Base-by-base conservation (phyloP, 2,329 filamentous ascomycete genomes). In the Diaporthe citriasiana region DNA sequence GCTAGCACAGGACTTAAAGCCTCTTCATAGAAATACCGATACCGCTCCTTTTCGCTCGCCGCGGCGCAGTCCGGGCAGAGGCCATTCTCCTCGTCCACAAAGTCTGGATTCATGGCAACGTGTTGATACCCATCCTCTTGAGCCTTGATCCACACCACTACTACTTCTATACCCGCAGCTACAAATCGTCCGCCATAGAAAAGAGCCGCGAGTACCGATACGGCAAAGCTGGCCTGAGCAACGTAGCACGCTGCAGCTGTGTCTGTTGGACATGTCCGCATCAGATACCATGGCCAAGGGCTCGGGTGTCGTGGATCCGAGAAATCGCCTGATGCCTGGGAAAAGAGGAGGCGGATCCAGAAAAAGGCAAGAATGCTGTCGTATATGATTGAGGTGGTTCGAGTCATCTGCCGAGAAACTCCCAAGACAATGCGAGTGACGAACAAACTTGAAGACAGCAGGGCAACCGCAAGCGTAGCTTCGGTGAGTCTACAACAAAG, bases 1-100 rank as follows among this genome's bases (percentile, higher is more conserved):
- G 60, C 60, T n/a, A 65, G 42, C 27, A 65, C 60, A 50, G 60
- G 60, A 35, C 60, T 65, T 9, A 65, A 19, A 25, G 60, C 27
- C 42, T 50, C 6, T 17, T 17, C 59, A 45, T 47, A 47, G 9
- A 35, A 22, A 25, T 19, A 17, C 7, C 22, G 42, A 50, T 35
- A 35, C 3, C 42, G 19, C 35, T 50, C 27, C 13, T 65, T 50
- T 50, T 65, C 60, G 1, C 22, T 15, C 8, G 19, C 22, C 2
- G 27, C 30, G 22, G 30, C 59, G 17, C 30, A 30, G 1, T 47
- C 27, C 10, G n/a, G 40, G 27, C 42, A 65, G 5, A 25, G 42
- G 4, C 9, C 42, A 25, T 35, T 25, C 42, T 50, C 59, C 42
- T 50, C 19, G 19, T 65, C 59, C 5, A 35, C 30, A 22, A 35